Evolutionary conservation across 2,329 filamentous ascomycete species (phyloP), one percentile per base, ranked within the genome.

Genomic region (Aspergillus phoenicis): DNA sequence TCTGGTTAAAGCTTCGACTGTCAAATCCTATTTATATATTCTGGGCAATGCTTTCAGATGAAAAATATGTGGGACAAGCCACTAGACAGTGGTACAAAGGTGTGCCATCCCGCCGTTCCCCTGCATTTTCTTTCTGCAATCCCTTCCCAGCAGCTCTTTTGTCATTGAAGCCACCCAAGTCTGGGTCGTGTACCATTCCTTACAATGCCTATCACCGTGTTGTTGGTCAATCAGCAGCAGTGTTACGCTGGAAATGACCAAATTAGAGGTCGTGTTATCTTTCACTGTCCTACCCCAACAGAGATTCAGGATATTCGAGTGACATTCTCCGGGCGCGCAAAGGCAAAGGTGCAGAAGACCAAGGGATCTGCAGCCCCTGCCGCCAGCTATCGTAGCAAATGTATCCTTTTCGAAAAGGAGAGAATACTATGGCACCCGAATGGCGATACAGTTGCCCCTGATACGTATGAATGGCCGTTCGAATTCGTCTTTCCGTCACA

Each of bases 291-390:
- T 15, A 56, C 49, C 22, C 45, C 53, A 36, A 54, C 55, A n/a
- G 55, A 61, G 2, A 28, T 61, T 3, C 51, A 61, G 13, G 61
- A 65, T 7, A 52, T 66, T 24, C 36, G 57, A 13, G 58, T 65
- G 30, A 59, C 39, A 3, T 65, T 66, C 28, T 57, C 52, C 3
- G 63, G 63, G 4, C 48, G 60, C 43, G 57, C 58, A 17, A 66
- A 66, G 30, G 58, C 61, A n/a, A 64, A 58, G 13, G 24, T 66
- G 4, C 59, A 61, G 38, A 65, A 66, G 24, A 57, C 64, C n/a
- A 66, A 65, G 22, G 59, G 61, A 11, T 24, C 61, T 5, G 63
- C 52, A 0, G 61, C 61, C 4, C 61, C 60, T 1, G 41, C 63
- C 8, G 58, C 57, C 13, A 64, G 38, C 17, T 66, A 65, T 51